Conservation (phyloP, 352 stramenopile genomes). For the Phytopythium vexans region DNA sequence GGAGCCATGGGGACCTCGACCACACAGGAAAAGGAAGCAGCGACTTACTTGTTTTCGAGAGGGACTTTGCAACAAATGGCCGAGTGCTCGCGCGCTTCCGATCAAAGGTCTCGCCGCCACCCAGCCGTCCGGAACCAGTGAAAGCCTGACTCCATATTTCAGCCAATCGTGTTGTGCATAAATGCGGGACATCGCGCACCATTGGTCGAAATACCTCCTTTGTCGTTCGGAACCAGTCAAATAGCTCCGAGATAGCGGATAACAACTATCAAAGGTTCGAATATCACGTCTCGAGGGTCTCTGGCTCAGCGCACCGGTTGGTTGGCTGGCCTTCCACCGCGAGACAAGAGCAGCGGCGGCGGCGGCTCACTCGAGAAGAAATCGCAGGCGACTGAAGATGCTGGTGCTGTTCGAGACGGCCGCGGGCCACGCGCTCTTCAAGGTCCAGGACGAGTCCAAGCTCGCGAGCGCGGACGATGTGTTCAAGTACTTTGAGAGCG, state of each 20-base stretch:
- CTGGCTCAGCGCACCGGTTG: neutral
- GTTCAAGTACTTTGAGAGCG: slow-evolving; percentile 89
- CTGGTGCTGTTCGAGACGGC: slow-evolving; percentile 99
- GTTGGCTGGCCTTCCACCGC: neutral
- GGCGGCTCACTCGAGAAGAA: slow-evolving; percentile 30
- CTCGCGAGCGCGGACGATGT: slow-evolving; percentile 88
- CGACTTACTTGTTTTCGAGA: slow-evolving; percentile 81
- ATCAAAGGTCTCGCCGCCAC: neutral
- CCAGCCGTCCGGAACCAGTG: slow-evolving; percentile 36
- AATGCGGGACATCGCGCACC: neutral
- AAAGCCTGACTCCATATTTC: slow-evolving; percentile 21
- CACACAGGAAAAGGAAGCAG: slow-evolving; percentile 15
- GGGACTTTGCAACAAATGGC: slow-evolving; percentile 86
- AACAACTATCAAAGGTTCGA: too few species aligned
- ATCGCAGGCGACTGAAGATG: slow-evolving; percentile 62
- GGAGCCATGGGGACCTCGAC: slow-evolving; percentile 3
- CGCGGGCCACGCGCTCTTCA: slow-evolving; percentile 99
- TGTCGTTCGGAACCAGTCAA: slow-evolving; percentile 32
- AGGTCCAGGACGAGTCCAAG: slow-evolving; percentile 96
- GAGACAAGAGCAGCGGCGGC: slow-evolving; percentile 7
- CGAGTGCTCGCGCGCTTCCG: slow-evolving; percentile 1
- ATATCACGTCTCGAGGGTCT: slow-evolving; percentile 1
- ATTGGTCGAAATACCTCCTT: slow-evolving; percentile 22
- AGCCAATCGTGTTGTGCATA: slow-evolving; percentile 8
- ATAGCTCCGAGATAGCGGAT: slow-evolving; percentile 5